Base-by-base conservation (phyloP, 2,329 filamentous ascomycete species). In the Fusarium nodosum region DNA sequence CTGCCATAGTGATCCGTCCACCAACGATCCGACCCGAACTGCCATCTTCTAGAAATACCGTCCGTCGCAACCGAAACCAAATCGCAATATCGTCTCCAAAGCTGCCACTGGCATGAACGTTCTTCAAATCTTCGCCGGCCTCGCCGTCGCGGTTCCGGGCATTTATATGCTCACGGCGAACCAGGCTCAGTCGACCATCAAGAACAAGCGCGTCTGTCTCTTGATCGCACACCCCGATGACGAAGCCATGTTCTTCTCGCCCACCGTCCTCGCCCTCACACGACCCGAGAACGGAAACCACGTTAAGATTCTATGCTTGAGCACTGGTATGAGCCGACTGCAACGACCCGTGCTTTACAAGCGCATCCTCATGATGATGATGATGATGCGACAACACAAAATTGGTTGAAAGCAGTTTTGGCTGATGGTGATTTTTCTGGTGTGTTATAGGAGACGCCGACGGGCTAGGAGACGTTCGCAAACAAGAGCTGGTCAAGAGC, bases 161-260 rank as follows among this genome's bases (percentile, higher is more conserved):
- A 77, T 88, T 48, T 88, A 88, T 81, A 81, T 83, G 67, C 86
- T 85, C 78, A 83, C 83, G 5, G 82, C 80, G 28, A 79, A 80
- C 42, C 76, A 82, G n/a, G 79, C 84, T 42, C 80, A 82, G 65
- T 74, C 81, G 28, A 81, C 83, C 45, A 83, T 97, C 68, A 85
- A 84, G 73, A 91, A 93, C 82, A 97, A 97, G 85, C 90, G 93
- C 76, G 93, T 99, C 77, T 92, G 93, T 78, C 87, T 99, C 56
- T 85, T 99, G 57, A 98, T 99, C 76, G 96, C 96, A 24, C 96
- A 99, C 82, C 96, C 96, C 0, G 96, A 99, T 81, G 96, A 99
- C 76, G 96, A 99, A 83, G 96, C 95, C 79, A 99, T 99, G 96
- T 99, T 99, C 85, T 99, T 99, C 81, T 90, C 94, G 68, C 96